These are phyloP conservation scores for Hyaloperonospora brassicae DNA, from an alignment of 352 stramenopile species.

Conservation along the genomic window DNA sequence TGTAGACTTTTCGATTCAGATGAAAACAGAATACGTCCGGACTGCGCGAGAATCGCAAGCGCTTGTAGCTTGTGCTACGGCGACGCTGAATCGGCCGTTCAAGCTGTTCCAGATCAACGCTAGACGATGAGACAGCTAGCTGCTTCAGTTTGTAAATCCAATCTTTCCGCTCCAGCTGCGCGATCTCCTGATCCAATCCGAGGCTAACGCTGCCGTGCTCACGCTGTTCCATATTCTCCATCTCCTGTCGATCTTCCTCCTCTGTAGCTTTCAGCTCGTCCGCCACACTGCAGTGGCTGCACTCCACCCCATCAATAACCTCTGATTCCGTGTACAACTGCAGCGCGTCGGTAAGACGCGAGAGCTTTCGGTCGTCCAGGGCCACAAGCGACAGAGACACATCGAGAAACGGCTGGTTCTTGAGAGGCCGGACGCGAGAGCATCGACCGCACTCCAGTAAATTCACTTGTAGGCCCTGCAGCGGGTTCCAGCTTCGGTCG, in stretches of 20 bases:
- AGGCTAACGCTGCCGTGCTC: conserved; percentile 8
- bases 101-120: conserved; percentile 34
- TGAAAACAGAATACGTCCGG: conserved; percentile 84
- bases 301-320: conserved; percentile 68
- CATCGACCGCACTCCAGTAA: conserved; percentile 69
- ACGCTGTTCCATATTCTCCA: conserved; percentile 16
- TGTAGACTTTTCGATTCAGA: conserved; percentile 83
- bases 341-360: conserved; percentile 49
- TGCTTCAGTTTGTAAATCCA: conserved; percentile 57
- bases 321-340: conserved; percentile 58
- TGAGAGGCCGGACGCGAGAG: conserved; percentile 53
- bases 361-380: conserved; percentile 24
- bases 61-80: conserved; percentile 53
- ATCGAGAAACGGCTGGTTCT: conserved; percentile 69
- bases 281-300: conserved; percentile 55
- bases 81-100: conserved; percentile 31
- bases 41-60: conserved; percentile 67
- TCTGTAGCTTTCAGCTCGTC: conserved; percentile 41
- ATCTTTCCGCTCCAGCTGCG: conserved; percentile 51
- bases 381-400: conserved; percentile 64
- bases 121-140: conserved; percentile 23
- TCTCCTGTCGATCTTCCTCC: conserved; percentile 21
- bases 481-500: conserved; percentile 60
- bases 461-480: conserved; percentile 75
- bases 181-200: conserved; percentile 34